Percentiles rank a stretch among this genome's conserved stretches.
These are phyloP conservation scores for Mucor mucedo DNA, from an alignment of 371 early-diverging fungal genomes.

Conservation along the genomic window DNA sequence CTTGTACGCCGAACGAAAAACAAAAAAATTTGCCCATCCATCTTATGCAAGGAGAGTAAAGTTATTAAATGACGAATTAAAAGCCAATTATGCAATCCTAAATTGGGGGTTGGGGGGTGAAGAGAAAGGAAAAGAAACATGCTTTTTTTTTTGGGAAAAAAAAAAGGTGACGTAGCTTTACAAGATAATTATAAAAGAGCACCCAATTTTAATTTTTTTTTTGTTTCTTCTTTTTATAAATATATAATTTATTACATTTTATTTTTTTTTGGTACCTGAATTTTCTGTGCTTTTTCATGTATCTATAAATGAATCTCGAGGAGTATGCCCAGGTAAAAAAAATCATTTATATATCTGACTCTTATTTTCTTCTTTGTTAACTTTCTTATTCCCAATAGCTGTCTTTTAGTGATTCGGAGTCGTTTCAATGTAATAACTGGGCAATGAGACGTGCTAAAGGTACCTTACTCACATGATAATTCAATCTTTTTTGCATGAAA, in stretches of 20 bases:
- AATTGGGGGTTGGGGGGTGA: too few relatives aligned
- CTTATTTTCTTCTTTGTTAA: slow-evolving; percentile 2
- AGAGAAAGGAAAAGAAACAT: too few relatives aligned
- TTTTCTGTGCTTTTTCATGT: slow-evolving; percentile 17
- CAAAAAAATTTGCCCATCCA: too few relatives aligned
- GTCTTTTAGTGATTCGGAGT: slow-evolving; percentile 25
- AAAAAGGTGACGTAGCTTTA: too few relatives aligned
- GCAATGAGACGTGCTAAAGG: slow-evolving; percentile 2
- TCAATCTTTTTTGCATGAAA: background rate
- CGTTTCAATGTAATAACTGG: slow-evolving; percentile 27
- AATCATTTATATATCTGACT: background rate
- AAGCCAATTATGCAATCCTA: too few relatives aligned
- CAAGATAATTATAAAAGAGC: too few relatives aligned
- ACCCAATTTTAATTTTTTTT: background rate
- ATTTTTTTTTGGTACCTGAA: background rate
- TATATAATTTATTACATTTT: background rate
- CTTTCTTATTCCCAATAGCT: slow-evolving; percentile 11
- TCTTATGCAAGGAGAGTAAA: too few relatives aligned
- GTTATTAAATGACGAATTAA: too few relatives aligned
- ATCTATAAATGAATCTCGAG: slow-evolving; percentile 35
- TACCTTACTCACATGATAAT: too few relatives aligned
- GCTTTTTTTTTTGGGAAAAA: too few relatives aligned
- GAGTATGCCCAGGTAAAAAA: slow-evolving; percentile 36
- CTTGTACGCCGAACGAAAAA: too few relatives aligned
- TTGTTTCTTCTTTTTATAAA: background rate